Percentiles rank a stretch among this genome's conserved stretches.
phyloP scores from a whole-genome alignment of 257 asterid species.

The Solanum gandarillasii region DNA sequence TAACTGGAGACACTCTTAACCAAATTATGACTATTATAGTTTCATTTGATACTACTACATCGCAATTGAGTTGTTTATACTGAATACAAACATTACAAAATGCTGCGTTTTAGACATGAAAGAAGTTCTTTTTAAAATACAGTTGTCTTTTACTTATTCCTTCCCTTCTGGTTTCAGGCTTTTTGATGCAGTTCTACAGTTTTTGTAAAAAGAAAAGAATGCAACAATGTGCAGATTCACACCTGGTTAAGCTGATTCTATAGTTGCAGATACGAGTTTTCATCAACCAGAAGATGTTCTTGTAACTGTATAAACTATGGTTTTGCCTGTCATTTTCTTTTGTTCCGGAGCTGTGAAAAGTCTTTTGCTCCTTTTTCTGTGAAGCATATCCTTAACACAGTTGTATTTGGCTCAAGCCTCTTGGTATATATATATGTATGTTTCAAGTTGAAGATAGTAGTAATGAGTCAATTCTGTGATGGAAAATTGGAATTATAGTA shows the following conservation, averaged over 20 bases:
- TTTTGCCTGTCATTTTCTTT: background rate
- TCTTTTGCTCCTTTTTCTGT: background rate
- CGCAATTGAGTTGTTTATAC: background rate
- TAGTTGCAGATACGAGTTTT: background rate
- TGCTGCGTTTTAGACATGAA: background rate
- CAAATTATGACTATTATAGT: background rate
- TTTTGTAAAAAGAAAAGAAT: background rate
- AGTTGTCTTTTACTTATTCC: background rate
- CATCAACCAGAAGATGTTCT: background rate
- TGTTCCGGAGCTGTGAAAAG: background rate
- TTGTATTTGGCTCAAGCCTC: background rate
- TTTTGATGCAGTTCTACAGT: background rate
- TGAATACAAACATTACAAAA: background rate
- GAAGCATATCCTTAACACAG: background rate
- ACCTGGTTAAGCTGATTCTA: background rate
- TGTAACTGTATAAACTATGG: background rate
- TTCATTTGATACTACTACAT: background rate
- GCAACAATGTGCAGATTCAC: background rate
- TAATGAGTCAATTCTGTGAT: background rate
- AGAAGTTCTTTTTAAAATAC: background rate
- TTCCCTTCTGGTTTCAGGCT: background rate
- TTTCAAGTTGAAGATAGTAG: background rate
- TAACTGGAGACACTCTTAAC: background rate
- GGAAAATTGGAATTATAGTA: background rate
- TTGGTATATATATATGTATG: no score